phyloP scores from a whole-genome alignment of 768 basidiomycete species.

The Lepiota venenata region DNA sequence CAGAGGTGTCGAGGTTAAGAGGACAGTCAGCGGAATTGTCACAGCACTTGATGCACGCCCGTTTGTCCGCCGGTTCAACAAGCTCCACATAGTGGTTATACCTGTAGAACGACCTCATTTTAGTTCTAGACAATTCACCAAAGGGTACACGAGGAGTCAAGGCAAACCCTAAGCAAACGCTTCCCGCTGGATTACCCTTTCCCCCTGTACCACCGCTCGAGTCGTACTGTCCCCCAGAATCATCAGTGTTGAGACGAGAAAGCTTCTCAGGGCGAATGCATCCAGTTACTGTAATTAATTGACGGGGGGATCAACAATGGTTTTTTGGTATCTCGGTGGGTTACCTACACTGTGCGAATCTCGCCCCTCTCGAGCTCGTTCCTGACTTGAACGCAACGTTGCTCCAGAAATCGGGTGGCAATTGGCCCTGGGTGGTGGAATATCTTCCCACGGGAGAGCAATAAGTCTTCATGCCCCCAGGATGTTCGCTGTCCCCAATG shows the following conservation, averaged over 20 bases:
- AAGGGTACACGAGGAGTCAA: neutral
- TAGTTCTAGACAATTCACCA: neutral
- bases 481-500: conserved; percentile 53
- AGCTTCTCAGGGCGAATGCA: conserved; percentile 46
- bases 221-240: conserved; percentile 56
- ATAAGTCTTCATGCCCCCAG: conserved; percentile 53
- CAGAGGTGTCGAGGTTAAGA: conserved; percentile 44
- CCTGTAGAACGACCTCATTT: conserved; percentile 18
- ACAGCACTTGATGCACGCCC: conserved; percentile 60
- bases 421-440: conserved; percentile 39
- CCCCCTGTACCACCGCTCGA: conserved; percentile 51
- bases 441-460: conserved; percentile 42
- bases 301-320: neutral
- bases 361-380: conserved; percentile 33
- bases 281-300: conserved; percentile 43
- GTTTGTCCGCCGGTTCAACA: conserved; percentile 45
- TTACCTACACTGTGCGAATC: conserved; percentile 42
- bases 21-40: conserved; percentile 53
- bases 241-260: conserved; percentile 40
- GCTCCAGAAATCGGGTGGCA: conserved; percentile 47
- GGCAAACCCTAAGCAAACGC: conserved; percentile 46
- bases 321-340: neutral
- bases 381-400: conserved; percentile 45
- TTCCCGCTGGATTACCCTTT: conserved; percentile 48
- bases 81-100: conserved; percentile 62